Conservation (phyloP, 2,329 filamentous ascomycete genomes). For the Trichoderma aggressivum region DNA sequence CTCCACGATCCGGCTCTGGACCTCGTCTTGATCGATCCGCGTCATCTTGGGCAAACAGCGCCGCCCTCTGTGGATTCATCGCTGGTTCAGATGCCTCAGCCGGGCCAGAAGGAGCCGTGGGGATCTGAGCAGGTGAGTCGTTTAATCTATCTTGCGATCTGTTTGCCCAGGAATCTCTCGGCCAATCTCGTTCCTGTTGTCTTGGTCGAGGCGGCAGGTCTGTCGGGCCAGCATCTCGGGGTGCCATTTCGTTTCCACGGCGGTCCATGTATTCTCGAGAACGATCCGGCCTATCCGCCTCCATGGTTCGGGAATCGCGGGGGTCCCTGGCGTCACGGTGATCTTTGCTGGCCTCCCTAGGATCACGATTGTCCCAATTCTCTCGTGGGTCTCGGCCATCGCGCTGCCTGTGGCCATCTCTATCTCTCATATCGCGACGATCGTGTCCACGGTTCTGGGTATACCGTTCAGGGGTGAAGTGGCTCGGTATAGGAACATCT, state of each 20-base stretch:
- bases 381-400: slow-evolving; percentile 31
- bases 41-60: slow-evolving; percentile 42
- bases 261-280: slow-evolving; percentile 45
- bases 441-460: slow-evolving; percentile 41
- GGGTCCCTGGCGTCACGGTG: slow-evolving; percentile 35
- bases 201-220: slow-evolving; percentile 38
- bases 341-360: slow-evolving; percentile 36
- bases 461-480: slow-evolving; percentile 46
- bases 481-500: slow-evolving; percentile 53
- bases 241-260: slow-evolving; percentile 36
- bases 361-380: slow-evolving; percentile 29
- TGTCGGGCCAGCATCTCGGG: slow-evolving; percentile 25
- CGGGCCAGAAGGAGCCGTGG: slow-evolving; percentile 27
- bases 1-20: slow-evolving; percentile 30
- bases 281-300: slow-evolving; percentile 41
- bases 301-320: slow-evolving; percentile 37
- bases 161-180: slow-evolving; percentile 30
- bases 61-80: slow-evolving; percentile 55
- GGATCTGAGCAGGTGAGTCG: slow-evolving; percentile 27
- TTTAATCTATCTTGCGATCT: slow-evolving; percentile 30
- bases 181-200: slow-evolving; percentile 43
- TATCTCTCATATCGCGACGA: slow-evolving; percentile 37
- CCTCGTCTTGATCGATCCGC: slow-evolving; percentile 27
- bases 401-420: slow-evolving; percentile 26
- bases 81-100: slow-evolving; percentile 40